phyloP scores from a whole-genome alignment of 495 filamentous ascomycete genomes.

The Neurospora africana region DNA sequence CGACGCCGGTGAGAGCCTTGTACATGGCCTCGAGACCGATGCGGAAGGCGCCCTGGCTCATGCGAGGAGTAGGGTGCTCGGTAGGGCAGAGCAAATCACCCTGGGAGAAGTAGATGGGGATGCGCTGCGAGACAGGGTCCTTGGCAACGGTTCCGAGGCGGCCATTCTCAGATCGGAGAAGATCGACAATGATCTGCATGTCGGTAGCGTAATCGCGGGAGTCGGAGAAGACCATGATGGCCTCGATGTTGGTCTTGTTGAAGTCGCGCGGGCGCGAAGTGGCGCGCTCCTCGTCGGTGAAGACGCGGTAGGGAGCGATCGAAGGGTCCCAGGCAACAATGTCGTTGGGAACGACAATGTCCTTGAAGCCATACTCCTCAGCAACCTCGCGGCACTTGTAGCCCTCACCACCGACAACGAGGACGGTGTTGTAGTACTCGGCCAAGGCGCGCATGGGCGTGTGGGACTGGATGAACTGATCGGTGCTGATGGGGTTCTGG shows the following conservation, averaged over 20 bases:
- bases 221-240: slow-evolving; percentile 75
- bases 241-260: slow-evolving; percentile 61
- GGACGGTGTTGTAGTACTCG: slow-evolving; percentile 54
- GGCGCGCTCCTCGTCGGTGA: slow-evolving; percentile 47
- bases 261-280: slow-evolving; percentile 54
- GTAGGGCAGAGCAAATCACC: slow-evolving; percentile 70
- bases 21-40: slow-evolving; percentile 71
- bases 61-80: slow-evolving; percentile 60
- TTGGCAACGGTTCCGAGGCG: slow-evolving; percentile 54
- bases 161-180: slow-evolving; percentile 65
- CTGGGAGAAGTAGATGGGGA: slow-evolving; percentile 68
- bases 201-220: slow-evolving; percentile 77
- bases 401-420: slow-evolving; percentile 56
- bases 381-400: slow-evolving; percentile 58
- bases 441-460: slow-evolving; percentile 57
- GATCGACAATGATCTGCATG: slow-evolving; percentile 75
- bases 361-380: slow-evolving; percentile 54
- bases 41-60: slow-evolving; percentile 68
- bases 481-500: slow-evolving; percentile 44
- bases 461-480: slow-evolving; percentile 60
- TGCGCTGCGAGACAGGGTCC: slow-evolving; percentile 52
- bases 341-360: slow-evolving; percentile 57
- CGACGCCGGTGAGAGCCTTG: slow-evolving; percentile 60
- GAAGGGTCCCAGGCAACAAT: slow-evolving; percentile 51
- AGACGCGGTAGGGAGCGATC: slow-evolving; percentile 54